Evolutionary conservation across 139 green algal species (phyloP), one percentile per base, ranked within the genome.

Genomic region (Raphidocelis subcapitata): DNA sequence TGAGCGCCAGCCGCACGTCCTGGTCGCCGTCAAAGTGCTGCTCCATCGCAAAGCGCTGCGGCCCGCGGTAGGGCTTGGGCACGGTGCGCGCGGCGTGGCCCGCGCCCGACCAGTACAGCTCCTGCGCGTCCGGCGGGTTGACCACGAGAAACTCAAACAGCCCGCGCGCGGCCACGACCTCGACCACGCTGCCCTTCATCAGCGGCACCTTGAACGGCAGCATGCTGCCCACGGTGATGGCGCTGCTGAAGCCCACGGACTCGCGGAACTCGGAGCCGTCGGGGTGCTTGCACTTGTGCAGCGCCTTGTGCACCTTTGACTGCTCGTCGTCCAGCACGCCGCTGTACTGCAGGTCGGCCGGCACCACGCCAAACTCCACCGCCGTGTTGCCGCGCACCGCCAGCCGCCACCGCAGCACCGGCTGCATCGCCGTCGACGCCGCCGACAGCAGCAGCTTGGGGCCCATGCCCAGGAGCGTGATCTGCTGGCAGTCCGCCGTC

Each of bases 391-490:
- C 86, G 3, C 73, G 65, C 29, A 91, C 86, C 26, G 71, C 71
- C 49, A 91, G 60, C 20, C 74, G 68, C 86, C 86, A 90, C 18
- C 82, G 80, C 65, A 94, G 79, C 26, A 89, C 26, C 10, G 71
- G 69, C 35, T 83, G 68, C 29, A 89, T 69, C 21, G 62, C 69
- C 5, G 85, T 94, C 29, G 79, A 89, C 16, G 75, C 15, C 35
- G 87, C 75, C 16, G 84, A 92, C 16, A 91, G 67, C 33, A 93
- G 79, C 75, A 94, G 70, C 67, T 92, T 92, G 24, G 89, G 89
- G 1, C 88, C 89, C 56, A 92, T 88, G 51, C 80, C 82, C 0
- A 84, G 60, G 28, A 94, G 80, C 35, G 70, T 84, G 49, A 91
- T 74, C 16, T 72, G 33, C 65, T n/a, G 21, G 60, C 31, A 84